phyloP scores from a whole-genome alignment of 2,329 filamentous ascomycete genomes.

The Chaetothyriales sp. region DNA sequence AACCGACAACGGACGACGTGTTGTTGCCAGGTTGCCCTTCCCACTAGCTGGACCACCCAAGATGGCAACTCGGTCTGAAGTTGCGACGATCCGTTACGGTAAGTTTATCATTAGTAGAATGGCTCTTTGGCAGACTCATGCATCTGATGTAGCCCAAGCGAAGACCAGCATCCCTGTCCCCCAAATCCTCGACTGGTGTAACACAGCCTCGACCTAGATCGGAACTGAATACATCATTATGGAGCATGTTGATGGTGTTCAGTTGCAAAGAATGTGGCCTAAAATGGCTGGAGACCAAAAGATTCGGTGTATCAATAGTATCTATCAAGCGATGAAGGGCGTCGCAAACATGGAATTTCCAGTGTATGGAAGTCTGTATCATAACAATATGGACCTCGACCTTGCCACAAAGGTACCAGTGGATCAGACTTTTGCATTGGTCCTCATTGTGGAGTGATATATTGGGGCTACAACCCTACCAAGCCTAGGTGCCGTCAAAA shows the following conservation, averaged over 20 bases:
- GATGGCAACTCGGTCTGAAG: neutral
- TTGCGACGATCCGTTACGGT: neutral
- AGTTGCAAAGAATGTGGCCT: constrained; percentile 23
- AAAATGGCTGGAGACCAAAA: constrained; percentile 21
- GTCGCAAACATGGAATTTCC: constrained; percentile 10
- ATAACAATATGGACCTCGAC: too few relatives aligned
- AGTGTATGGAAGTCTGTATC: constrained; percentile 14
- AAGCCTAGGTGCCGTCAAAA: neutral
- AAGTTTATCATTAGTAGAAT: too few relatives aligned
- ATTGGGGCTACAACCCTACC: neutral
- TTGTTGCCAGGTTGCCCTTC: neutral
- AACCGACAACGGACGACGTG: neutral
- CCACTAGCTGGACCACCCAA: neutral
- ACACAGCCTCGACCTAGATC: constrained; percentile 24
- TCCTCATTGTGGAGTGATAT: neutral
- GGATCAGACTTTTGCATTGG: neutral
- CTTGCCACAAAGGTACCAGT: neutral
- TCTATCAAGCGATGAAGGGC: constrained; percentile 9
- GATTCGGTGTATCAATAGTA: constrained; percentile 15
- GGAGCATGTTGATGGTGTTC: constrained; percentile 25
- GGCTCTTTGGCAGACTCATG: neutral
- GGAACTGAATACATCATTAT: constrained; percentile 30
- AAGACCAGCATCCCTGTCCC: neutral
- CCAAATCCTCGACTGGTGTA: constrained; percentile 24
- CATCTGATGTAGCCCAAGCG: neutral